Evolutionary conservation across 768 basidiomycete species (phyloP).

Genomic region (Pulveroboletus frians): DNA sequence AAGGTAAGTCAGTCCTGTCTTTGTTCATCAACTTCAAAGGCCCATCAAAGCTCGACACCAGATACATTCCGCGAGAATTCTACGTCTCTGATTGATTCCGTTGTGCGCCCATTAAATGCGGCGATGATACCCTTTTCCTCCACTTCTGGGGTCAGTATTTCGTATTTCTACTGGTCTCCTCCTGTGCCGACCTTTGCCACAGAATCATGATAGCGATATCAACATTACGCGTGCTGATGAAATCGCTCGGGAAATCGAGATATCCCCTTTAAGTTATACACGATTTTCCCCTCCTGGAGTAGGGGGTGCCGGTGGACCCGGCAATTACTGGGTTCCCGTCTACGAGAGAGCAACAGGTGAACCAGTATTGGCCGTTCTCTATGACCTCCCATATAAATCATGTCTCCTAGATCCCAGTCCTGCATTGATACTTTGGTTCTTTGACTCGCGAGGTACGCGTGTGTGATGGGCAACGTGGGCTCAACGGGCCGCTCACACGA

Average conservation of each 20-base stretch:
- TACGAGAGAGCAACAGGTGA: slow-evolving; percentile 35
- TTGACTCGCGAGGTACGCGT: slow-evolving; percentile 61
- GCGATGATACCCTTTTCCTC: slow-evolving; percentile 61
- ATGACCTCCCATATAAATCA: background rate
- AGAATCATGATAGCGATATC: slow-evolving; percentile 71
- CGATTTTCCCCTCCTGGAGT: slow-evolving; percentile 53
- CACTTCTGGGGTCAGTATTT: slow-evolving; percentile 54
- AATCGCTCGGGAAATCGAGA: slow-evolving; percentile 53
- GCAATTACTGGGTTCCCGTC: slow-evolving; percentile 77
- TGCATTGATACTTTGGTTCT: slow-evolving; percentile 62
- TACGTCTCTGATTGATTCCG: slow-evolving; percentile 58
- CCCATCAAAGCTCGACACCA: slow-evolving; percentile 16
- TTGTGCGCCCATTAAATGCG: slow-evolving; percentile 55
- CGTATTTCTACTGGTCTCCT: background rate
- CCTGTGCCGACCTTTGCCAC: background rate
- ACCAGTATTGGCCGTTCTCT: background rate
- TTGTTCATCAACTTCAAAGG: background rate
- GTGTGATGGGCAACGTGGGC: background rate
- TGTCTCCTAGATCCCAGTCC: slow-evolving; percentile 37
- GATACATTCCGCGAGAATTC: slow-evolving; percentile 66
- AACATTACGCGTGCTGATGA: slow-evolving; percentile 71
- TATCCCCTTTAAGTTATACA: slow-evolving; percentile 58
- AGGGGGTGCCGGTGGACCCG: slow-evolving; percentile 60
- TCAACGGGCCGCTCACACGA: slow-evolving; percentile 1
- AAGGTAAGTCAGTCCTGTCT: slow-evolving; percentile 36